Percentiles rank a stretch among this genome's conserved stretches.
Conservation (phyloP, 1,139 yeast species). For the Geotrichum klebahnii region DNA sequence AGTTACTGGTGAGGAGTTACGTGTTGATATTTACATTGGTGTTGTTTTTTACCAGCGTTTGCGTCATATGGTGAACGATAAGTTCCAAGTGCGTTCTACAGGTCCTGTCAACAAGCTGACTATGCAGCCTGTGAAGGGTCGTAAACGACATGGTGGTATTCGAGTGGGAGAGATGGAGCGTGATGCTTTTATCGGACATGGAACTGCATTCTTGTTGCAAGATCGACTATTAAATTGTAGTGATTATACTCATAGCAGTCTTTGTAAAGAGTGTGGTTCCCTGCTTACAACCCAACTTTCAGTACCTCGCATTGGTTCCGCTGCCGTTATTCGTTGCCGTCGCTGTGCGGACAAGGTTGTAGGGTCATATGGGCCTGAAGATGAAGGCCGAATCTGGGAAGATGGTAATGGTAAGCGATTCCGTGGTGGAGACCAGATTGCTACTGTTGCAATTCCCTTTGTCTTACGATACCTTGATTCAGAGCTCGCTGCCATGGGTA, state of each 20-base stretch:
- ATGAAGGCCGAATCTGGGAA: conserved; percentile 88
- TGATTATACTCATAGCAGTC: conserved; percentile 85
- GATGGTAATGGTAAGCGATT: conserved; percentile 92
- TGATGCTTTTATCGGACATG: conserved; percentile 98
- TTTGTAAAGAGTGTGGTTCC: conserved; percentile 93
- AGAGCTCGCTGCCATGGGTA: conserved; percentile 97
- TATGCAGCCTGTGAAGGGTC: conserved; percentile 99
- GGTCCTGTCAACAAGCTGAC: conserved; percentile 97
- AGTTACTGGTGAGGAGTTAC: conserved; percentile 94
- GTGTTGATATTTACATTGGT: conserved; percentile 94
- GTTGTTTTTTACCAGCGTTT: conserved; percentile 96
- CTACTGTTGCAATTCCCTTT: conserved; percentile 94
- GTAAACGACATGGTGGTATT: conserved; percentile 98
- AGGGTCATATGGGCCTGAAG: conserved; percentile 45
- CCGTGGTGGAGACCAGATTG: conserved; percentile 86
- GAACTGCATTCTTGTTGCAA: conserved; percentile 92
- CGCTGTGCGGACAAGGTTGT: conserved; percentile 72
- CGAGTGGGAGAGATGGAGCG: conserved; percentile 99
- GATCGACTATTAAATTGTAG: conserved; percentile 94
- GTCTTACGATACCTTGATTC: conserved; percentile 93
- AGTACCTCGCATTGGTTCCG: conserved; percentile 84
- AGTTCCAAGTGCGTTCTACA: conserved; percentile 97
- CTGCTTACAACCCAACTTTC: conserved; percentile 82
- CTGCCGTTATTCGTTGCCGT: conserved; percentile 79
- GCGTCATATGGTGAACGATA: conserved; percentile 99